Evolutionary conservation across 805 yeast genomes (phyloP), one percentile per base, ranked within the genome.

Genomic region (Millerozyma miso): DNA sequence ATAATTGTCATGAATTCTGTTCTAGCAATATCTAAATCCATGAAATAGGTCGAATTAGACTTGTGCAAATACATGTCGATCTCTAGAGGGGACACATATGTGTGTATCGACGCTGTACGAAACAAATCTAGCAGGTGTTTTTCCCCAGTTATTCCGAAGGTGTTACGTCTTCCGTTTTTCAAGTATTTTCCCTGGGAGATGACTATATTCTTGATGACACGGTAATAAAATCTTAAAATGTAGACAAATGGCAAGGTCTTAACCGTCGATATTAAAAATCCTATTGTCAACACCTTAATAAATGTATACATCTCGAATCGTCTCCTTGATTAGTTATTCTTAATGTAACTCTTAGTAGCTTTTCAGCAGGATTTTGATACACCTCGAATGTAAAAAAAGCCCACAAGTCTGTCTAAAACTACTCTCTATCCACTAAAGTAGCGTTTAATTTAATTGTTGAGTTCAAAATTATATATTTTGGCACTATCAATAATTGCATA

Each of bases 61-160:
- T 90, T 91, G 69, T 90, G 98, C 38, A 88, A 54, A 56, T 88
- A 88, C 68, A 86, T 77, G 62, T 90, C 97, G 56, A 88, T 81
- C 58, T 90, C 97, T 55, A 85, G 63, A 5, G 85, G 80, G 1
- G 91, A 82, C 20, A 85, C 85, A 46, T 77, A 79, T 0, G 89
- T 76, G 17, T 59, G 49, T 49, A 68, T 68, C 12, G 58, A 52
- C 1, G 69, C 56, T 35, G 74, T 68, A 10, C 69, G 65, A 58
- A 82, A 81, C n/a, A 71, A 50, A 33, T 66, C 54, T 51, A 60
- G 18, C 46, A 50, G 43, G 38, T 45, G 51, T 40, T 37, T 53
- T 19, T 23, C 23, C 35, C 48, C 57, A 33, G 61, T 58, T 33
- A 60, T 50, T 10, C 69, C 72, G 42, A 56, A 63, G 7, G 72